Evolutionary conservation across 805 yeast species (phyloP).

Genomic region (Hanseniaspora hatyaiensis): DNA sequence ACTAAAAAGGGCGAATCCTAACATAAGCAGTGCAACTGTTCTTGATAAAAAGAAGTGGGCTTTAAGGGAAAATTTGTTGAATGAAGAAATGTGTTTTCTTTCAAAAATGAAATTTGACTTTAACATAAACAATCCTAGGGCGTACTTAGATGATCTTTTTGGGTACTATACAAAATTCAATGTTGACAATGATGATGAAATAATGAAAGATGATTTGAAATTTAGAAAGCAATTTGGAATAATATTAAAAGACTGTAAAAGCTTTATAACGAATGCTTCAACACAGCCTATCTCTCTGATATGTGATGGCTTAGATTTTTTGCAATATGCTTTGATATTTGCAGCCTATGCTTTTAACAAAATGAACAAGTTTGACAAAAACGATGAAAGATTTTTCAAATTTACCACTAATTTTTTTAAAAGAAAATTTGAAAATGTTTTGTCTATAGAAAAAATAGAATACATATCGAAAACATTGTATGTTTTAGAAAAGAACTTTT

Average conservation of each 20-base stretch:
- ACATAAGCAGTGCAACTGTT: conserved; percentile 21
- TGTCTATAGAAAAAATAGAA: conserved; percentile 22
- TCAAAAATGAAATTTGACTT: conserved; percentile 29
- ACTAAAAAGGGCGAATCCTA: conserved; percentile 22
- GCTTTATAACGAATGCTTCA: conserved; percentile 29
- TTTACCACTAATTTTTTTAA: conserved; percentile 27
- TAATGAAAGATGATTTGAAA: conserved; percentile 22
- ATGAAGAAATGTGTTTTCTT: conserved; percentile 26
- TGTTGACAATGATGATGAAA: conserved; percentile 27
- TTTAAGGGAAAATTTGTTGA: conserved; percentile 28
- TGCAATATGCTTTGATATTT: conserved; percentile 25
- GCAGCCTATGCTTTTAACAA: conserved; percentile 27
- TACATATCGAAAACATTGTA: conserved; percentile 26
- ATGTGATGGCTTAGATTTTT: conserved; percentile 28
- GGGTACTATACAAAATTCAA: conserved; percentile 22
- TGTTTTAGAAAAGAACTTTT: conserved; percentile 28
- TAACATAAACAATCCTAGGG: conserved; percentile 29
- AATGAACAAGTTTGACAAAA: neutral
- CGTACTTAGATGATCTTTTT: conserved; percentile 28
- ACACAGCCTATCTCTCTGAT: conserved; percentile 30
- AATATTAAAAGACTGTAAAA: conserved; percentile 27
- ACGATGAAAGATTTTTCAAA: conserved; percentile 23
- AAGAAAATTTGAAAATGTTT: conserved; percentile 23
- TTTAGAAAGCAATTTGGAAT: conserved; percentile 26
- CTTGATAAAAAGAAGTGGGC: conserved; percentile 31